Evolutionary conservation across 768 basidiomycete species (phyloP), one percentile per base, ranked within the genome.

Genomic region (Vararia minispora): DNA sequence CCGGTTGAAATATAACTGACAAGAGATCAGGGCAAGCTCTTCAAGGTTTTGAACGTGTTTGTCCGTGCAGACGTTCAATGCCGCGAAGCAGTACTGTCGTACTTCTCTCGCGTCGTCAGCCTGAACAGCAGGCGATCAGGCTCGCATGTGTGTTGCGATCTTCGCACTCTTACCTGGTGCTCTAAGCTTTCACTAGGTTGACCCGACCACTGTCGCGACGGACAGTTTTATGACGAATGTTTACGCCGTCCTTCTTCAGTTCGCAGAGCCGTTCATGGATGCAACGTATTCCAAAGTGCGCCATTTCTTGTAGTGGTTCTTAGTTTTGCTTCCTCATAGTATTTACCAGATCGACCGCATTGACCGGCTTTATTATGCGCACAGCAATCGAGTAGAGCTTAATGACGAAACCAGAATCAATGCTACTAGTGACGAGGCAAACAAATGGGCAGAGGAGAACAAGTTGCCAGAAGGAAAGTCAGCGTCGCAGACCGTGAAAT

Each of bases 241-340:
- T 23, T 85, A 92, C 48, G 69, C 68, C n/a, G 62, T 95, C 11
- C 59, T 98, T 17, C 66, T 90, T 33, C 74, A 78, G 11, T 83
- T 99, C 51, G 81, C 89, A 21, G 88, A 92, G 48, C 94, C 94
- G 0, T 94, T 97, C 52, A 88, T 98, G 69, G 94, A 98, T 55
- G 78, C 85, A 1, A 75, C 70, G 38, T 97, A 81, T 49, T 74
- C 80, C 29, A 98, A 95, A 72, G 91, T 84, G 41, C 20, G 49
- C 38, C 35, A 20, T 7, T 1, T 32, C 12, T 18, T 28, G 21
- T 23, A 37, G 18, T 17, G 38, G 25, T 6, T 16, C 20, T 24
- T 28, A 12, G 20, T 33, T 27, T n/a, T 27, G 22, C 8, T 4
- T 13, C 7, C n/a, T 13, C 16, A 14, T 4, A 29, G 26, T n/a